Evolutionary conservation across 116 monocot genomes (phyloP).

Genomic region (Dioscorea cayenensis): DNA sequence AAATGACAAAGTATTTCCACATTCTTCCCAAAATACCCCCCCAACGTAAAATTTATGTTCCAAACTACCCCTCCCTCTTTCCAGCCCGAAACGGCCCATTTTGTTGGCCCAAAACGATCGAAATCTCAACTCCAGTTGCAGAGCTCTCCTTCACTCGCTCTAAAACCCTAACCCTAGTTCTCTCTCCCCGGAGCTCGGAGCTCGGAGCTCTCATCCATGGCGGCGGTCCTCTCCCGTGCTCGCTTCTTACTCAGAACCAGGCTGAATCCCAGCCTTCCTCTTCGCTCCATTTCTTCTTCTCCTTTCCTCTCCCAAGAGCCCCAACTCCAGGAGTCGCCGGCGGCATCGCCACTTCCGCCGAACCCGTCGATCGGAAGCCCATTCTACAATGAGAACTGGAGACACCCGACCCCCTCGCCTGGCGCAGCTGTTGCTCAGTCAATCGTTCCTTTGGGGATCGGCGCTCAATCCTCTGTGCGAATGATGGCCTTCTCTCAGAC

Average conservation of each 20-base stretch:
- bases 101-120: not conserved
- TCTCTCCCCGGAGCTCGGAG: not conserved
- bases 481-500: slow-evolving; percentile 59
- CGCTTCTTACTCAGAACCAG: not conserved
- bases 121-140: too few relatives aligned
- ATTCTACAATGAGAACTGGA: slow-evolving; percentile 79
- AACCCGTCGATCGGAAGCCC: slow-evolving; percentile 74
- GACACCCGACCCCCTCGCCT: slow-evolving; percentile 27
- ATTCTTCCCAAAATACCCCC: too few relatives aligned
- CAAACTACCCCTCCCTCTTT: too few relatives aligned
- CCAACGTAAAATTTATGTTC: too few relatives aligned
- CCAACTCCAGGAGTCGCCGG: slow-evolving; percentile 17
- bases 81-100: not conserved
- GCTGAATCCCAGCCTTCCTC: slow-evolving; percentile 2
- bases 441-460: slow-evolving; percentile 12
- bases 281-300: slow-evolving; percentile 42
- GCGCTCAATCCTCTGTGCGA: slow-evolving; percentile 10
- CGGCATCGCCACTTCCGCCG: slow-evolving; percentile 51
- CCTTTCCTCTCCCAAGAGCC: slow-evolving; percentile 46
- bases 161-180: slow-evolving; percentile 29
- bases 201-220: slow-evolving; percentile 24
- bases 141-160: not conserved
- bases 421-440: slow-evolving; percentile 3
- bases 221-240: slow-evolving; percentile 35
- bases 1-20: too few relatives aligned